These are phyloP conservation scores for Jackrogersella minutella DNA, from an alignment of 495 filamentous ascomycete genomes.

Conservation along the genomic window DNA sequence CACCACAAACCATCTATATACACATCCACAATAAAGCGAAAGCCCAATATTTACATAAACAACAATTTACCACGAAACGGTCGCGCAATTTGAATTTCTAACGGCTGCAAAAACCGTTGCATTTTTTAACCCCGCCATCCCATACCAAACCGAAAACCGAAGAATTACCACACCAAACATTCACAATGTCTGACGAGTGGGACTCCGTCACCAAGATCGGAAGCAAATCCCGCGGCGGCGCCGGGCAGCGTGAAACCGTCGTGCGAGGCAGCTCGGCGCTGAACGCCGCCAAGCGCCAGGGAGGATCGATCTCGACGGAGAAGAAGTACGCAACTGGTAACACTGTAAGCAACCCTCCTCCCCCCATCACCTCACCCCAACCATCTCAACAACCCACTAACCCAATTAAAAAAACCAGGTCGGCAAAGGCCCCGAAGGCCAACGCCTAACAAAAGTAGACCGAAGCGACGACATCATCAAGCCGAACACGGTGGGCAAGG, in stretches of 20 bases:
- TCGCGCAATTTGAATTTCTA: not conserved
- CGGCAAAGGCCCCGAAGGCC: slow-evolving; percentile 70
- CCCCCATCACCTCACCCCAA: not conserved
- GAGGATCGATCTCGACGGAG: slow-evolving; percentile 81
- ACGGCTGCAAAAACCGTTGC: no score
- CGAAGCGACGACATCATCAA: slow-evolving; percentile 97
- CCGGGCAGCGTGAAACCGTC: slow-evolving; percentile 78
- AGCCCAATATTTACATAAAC: not conserved
- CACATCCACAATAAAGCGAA: not conserved
- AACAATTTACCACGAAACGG: not conserved
- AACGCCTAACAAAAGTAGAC: slow-evolving; percentile 97
- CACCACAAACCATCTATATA: not conserved
- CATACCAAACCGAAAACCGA: not conserved
- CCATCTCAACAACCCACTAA: not conserved
- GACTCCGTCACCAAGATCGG: slow-evolving; percentile 93
- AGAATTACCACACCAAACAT: not conserved
- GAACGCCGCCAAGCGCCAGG: slow-evolving; percentile 87
- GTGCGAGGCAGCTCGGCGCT: slow-evolving; percentile 84
- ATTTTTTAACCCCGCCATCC: not conserved
- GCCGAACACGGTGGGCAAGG: slow-evolving; percentile 83
- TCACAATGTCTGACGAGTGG: slow-evolving; percentile 76
- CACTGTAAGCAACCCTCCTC: slow-evolving; percentile 64
- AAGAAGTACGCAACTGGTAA: slow-evolving; percentile 89
- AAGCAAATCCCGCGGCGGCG: slow-evolving; percentile 73
- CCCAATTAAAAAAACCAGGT: slow-evolving; percentile 33